A percentile compares a stretch with the other conserved stretches of the same genome.
Conservation (phyloP, 192 early-diverging fungal genomes). For the Linnemannia exigua region DNA sequence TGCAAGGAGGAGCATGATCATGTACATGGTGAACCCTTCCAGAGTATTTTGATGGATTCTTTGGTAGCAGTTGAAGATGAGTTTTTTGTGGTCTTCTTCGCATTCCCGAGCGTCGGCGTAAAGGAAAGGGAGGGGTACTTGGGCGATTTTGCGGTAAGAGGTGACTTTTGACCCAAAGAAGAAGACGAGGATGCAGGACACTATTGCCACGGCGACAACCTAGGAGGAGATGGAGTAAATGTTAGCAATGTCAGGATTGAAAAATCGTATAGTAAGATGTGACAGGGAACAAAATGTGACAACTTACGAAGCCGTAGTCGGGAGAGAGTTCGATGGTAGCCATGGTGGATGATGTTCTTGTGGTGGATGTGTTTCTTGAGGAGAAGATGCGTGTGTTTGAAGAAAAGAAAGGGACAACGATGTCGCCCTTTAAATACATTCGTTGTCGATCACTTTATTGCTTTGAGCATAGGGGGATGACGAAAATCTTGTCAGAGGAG, state of each 20-base stretch:
- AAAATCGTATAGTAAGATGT: no score
- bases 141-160: constrained; percentile 66
- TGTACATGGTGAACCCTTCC: constrained; percentile 69
- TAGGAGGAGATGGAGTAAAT: constrained; percentile 17
- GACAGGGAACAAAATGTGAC: background rate
- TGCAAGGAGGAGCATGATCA: constrained; percentile 57
- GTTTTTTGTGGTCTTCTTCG: constrained; percentile 72
- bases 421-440: background rate
- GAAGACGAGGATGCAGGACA: constrained; percentile 41
- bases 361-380: background rate
- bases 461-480: constrained; percentile 1
- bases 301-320: constrained; percentile 72
- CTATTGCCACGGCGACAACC: constrained; percentile 51
- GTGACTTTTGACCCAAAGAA: constrained; percentile 68
- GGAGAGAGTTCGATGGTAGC: constrained; percentile 57
- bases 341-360: constrained; percentile 24
- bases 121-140: constrained; percentile 76
- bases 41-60: constrained; percentile 77
- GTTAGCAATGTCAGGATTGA: no score
- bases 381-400: background rate
- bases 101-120: constrained; percentile 71
- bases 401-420: background rate
- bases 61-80: constrained; percentile 82
- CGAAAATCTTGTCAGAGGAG: constrained; percentile 12
- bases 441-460: background rate